A percentile compares a stretch with the other conserved stretches of the same genome.
Evolutionary conservation across 768 basidiomycete genomes (phyloP).

Genomic region (Suillus hirtellus): DNA sequence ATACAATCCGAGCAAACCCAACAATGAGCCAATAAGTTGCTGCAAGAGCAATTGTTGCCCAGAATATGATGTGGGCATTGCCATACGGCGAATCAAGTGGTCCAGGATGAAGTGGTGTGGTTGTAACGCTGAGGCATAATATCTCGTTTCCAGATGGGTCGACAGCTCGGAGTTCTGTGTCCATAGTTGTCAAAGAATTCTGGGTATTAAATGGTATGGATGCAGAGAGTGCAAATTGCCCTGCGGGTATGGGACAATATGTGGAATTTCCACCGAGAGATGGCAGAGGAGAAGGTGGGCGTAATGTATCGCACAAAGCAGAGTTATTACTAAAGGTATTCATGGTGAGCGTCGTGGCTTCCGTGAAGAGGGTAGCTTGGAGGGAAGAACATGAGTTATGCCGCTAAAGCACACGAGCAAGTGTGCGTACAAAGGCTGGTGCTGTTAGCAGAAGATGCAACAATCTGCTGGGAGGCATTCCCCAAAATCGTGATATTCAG

Average conservation of each 20-base stretch:
- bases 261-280: conserved; percentile 35
- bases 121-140: conserved; percentile 75
- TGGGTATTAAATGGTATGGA: conserved; percentile 63
- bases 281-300: conserved; percentile 74
- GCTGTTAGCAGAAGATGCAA: conserved; percentile 59
- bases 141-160: conserved; percentile 84
- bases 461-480: conserved; percentile 53
- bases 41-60: conserved; percentile 71
- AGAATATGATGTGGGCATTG: conserved; percentile 65
- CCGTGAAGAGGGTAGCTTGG: conserved; percentile 84
- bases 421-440: conserved; percentile 61
- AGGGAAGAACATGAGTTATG: conserved; percentile 18
- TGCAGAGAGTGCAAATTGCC: conserved; percentile 80
- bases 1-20: conserved; percentile 74
- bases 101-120: conserved; percentile 74
- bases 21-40: conserved; percentile 83
- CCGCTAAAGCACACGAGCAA: conserved; percentile 9
- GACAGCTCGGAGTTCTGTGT: conserved; percentile 83
- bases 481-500: conserved; percentile 79
- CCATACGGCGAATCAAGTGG: conserved; percentile 62
- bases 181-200: conserved; percentile 79
- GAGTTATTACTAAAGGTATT: conserved; percentile 67
- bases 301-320: conserved; percentile 77
- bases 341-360: conserved; percentile 79
- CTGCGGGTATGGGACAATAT: conserved; percentile 80